These are phyloP conservation scores for Cryomyces minteri DNA, from an alignment of 495 filamentous ascomycete genomes.

Conservation along the genomic window DNA sequence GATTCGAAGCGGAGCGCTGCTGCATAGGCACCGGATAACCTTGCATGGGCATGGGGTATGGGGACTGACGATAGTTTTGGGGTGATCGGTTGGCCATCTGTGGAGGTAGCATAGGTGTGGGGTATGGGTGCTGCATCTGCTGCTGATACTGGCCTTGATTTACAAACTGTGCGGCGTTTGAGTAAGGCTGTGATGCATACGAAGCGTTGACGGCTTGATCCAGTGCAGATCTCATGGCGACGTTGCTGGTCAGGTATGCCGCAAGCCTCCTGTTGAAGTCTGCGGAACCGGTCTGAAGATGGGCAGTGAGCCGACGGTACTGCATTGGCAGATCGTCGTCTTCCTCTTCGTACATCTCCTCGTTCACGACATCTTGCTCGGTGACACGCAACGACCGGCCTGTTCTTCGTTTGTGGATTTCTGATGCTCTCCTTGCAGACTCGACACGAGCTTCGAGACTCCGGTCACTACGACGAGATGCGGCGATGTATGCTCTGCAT, in stretches of 20 bases:
- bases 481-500: slow-evolving; percentile 75
- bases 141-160: slow-evolving; percentile 4
- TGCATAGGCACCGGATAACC: slow-evolving; percentile 14
- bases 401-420: slow-evolving; percentile 79
- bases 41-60: slow-evolving; percentile 18
- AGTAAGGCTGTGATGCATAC: slow-evolving; percentile 25
- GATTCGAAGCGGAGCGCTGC: slow-evolving; percentile 20
- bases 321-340: slow-evolving; percentile 41
- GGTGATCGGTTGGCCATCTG: slow-evolving; percentile 21
- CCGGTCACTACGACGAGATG: slow-evolving; percentile 77
- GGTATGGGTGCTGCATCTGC: slow-evolving; percentile 3
- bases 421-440: slow-evolving; percentile 72
- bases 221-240: slow-evolving; percentile 34
- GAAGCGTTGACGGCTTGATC: slow-evolving; percentile 15
- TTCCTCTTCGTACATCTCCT: slow-evolving; percentile 96
- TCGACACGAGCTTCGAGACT: slow-evolving; percentile 79
- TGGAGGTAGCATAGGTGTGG: slow-evolving; percentile 19
- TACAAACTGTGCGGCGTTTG: slow-evolving; percentile 20
- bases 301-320: slow-evolving; percentile 34
- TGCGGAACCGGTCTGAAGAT: slow-evolving; percentile 31
- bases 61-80: slow-evolving; percentile 12
- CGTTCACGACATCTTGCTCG: slow-evolving; percentile 73
- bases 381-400: slow-evolving; percentile 70
- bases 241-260: slow-evolving; percentile 39
- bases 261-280: slow-evolving; percentile 39